Conservation (phyloP, 1,284 basidiomycete genomes). For the Trichosporon ovoides region DNA sequence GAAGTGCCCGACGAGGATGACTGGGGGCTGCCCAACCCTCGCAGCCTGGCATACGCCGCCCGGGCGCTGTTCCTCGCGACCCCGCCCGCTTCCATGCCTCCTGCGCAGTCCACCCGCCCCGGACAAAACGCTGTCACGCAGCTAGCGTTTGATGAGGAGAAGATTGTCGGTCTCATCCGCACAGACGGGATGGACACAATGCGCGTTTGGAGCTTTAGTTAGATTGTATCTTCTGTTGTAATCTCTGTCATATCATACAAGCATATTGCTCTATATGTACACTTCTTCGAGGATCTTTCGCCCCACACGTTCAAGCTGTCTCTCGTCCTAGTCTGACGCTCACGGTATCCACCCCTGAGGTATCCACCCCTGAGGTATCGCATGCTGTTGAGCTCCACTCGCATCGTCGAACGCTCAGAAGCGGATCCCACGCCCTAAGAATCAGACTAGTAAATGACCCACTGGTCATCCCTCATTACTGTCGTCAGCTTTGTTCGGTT, state of each 20-base stretch:
- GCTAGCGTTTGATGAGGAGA: constrained; percentile 47
- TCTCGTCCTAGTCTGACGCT: too few relatives aligned
- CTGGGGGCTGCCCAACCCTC: constrained; percentile 33
- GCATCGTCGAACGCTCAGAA: too few relatives aligned
- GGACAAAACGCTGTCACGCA: constrained; percentile 24
- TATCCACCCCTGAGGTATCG: too few relatives aligned
- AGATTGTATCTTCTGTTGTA: background rate
- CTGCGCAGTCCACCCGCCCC: background rate
- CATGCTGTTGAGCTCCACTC: too few relatives aligned
- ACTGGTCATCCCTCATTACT: constrained; percentile 38
- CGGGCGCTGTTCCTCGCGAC: constrained; percentile 37
- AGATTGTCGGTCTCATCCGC: constrained; percentile 42
- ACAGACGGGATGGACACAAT: constrained; percentile 23
- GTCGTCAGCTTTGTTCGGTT: background rate
- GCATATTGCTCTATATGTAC: background rate
- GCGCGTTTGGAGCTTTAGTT: constrained; percentile 43
- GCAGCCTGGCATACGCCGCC: constrained; percentile 40
- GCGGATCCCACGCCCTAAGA: too few relatives aligned
- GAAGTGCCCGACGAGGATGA: constrained; percentile 3
- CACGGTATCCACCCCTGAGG: too few relatives aligned
- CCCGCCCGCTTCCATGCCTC: constrained; percentile 22
- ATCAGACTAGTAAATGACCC: constrained; percentile 30
- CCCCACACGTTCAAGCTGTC: too few relatives aligned
- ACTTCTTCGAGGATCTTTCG: too few relatives aligned
- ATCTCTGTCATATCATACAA: background rate